These are phyloP conservation scores for Penicillium macrosclerotiorum DNA, from an alignment of 495 filamentous ascomycete species.

Conservation along the genomic window DNA sequence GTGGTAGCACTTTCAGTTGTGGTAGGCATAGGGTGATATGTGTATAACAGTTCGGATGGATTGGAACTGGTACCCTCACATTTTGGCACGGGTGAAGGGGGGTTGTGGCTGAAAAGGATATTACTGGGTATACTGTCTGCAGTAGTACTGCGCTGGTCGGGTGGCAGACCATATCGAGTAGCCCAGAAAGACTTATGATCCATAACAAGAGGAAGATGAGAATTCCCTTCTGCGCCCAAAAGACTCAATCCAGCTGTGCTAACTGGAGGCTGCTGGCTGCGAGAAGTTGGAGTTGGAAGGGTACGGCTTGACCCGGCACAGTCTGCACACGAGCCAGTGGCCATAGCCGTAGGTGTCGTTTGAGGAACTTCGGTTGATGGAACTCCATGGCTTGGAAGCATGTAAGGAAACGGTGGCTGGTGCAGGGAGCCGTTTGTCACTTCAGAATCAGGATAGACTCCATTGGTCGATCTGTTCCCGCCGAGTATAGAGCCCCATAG, in stretches of 20 bases:
- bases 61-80: slow-evolving; percentile 7
- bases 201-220: neutral
- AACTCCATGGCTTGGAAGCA: slow-evolving; percentile 25
- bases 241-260: slow-evolving; percentile 4
- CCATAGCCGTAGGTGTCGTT: slow-evolving; percentile 16
- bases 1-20: slow-evolving; percentile 12
- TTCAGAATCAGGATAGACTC: slow-evolving; percentile 31
- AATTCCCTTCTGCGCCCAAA: slow-evolving; percentile 3
- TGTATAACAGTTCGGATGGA: slow-evolving; percentile 34
- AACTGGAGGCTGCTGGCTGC: slow-evolving; percentile 16
- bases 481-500: slow-evolving; percentile 26
- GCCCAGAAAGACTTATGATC: slow-evolving; percentile 21
- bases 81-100: slow-evolving; percentile 20
- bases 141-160: slow-evolving; percentile 2
- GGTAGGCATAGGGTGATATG: slow-evolving; percentile 25
- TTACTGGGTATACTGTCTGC: slow-evolving; percentile 12
- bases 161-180: slow-evolving; percentile 1
- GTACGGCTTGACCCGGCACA: slow-evolving; percentile 31
- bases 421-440: slow-evolving; percentile 18
- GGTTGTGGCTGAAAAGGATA: slow-evolving; percentile 16
- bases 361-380: slow-evolving; percentile 21
- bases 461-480: slow-evolving; percentile 15
- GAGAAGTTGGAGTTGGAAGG: slow-evolving; percentile 34
- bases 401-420: slow-evolving; percentile 29
- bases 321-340: slow-evolving; percentile 21